phyloP scores from a whole-genome alignment of 768 basidiomycete genomes.

The Suillus plorans region DNA sequence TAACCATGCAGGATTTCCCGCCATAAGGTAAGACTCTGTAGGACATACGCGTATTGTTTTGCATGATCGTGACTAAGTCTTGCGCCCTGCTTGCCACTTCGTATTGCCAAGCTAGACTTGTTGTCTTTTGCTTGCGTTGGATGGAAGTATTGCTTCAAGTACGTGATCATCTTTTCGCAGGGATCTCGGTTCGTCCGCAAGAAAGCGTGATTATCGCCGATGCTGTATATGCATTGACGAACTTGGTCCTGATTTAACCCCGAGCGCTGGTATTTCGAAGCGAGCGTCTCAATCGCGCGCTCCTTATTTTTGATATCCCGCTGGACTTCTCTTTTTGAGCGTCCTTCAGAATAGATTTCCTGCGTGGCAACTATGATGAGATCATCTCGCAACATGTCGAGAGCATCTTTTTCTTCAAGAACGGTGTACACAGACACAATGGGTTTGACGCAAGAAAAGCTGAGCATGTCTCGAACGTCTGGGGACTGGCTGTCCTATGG shows the following conservation, averaged over 20 bases:
- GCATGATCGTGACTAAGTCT: constrained; percentile 81
- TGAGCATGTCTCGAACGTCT: constrained; percentile 77
- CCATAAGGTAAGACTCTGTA: constrained; percentile 87
- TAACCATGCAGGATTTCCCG: constrained; percentile 80
- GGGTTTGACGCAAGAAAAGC: constrained; percentile 75
- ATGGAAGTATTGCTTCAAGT: constrained; percentile 76
- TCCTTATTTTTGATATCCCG: constrained; percentile 84
- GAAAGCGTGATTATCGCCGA: constrained; percentile 90
- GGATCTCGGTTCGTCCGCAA: constrained; percentile 84
- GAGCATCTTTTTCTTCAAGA: constrained; percentile 61
- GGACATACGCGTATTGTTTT: constrained; percentile 82
- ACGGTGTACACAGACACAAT: constrained; percentile 74
- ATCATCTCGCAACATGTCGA: constrained; percentile 74
- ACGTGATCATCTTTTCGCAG: constrained; percentile 80
- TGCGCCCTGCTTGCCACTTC: constrained; percentile 78
- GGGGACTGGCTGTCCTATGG: constrained; percentile 79
- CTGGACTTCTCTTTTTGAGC: constrained; percentile 75
- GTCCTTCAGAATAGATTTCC: constrained; percentile 74
- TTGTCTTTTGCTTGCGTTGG: constrained; percentile 64
- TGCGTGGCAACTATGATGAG: constrained; percentile 75
- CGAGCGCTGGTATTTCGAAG: constrained; percentile 57
- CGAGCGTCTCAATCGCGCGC: constrained; percentile 76
- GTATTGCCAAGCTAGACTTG: constrained; percentile 72
- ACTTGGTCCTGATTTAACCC: constrained; percentile 65
- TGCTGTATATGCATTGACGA: constrained; percentile 81